Conservation (phyloP, 139 green algal genomes). For the Deuterostichococcus epilithicus region DNA sequence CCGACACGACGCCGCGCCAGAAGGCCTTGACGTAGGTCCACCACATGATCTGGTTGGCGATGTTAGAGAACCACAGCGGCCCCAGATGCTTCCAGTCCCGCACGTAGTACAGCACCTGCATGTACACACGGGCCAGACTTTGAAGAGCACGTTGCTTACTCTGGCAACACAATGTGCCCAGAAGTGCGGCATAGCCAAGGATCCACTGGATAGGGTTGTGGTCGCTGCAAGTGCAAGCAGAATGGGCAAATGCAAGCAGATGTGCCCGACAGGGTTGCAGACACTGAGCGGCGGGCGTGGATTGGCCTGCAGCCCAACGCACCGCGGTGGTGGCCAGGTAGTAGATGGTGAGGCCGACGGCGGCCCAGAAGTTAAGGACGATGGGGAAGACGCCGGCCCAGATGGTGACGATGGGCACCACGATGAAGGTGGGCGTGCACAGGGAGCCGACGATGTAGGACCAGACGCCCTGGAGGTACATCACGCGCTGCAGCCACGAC, state of each 20-base stretch:
- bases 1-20: constrained; percentile 29
- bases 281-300: no score
- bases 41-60: constrained; percentile 59
- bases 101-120: constrained; percentile 22
- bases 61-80: constrained; percentile 46
- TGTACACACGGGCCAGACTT: not conserved
- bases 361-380: constrained; percentile 55
- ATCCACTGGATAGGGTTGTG: no score
- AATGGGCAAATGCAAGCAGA: no score
- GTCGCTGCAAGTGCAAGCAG: no score
- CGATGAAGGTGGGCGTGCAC: constrained; percentile 31
- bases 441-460: constrained; percentile 36
- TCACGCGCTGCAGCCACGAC: constrained; percentile 25
- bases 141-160: no score
- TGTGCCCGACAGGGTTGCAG: no score
- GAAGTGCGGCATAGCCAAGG: no score
- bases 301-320: no score
- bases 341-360: constrained; percentile 43
- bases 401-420: constrained; percentile 33
- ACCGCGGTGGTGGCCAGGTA: constrained; percentile 30
- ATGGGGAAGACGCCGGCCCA: constrained; percentile 62
- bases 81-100: constrained; percentile 21
- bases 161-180: no score
- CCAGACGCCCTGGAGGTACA: constrained; percentile 37
- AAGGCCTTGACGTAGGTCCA: constrained; percentile 50